Percentiles rank a stretch among this genome's conserved stretches.
Conservation (phyloP, 176 grass and related monocot species). For the Oryza australiensis region DNA sequence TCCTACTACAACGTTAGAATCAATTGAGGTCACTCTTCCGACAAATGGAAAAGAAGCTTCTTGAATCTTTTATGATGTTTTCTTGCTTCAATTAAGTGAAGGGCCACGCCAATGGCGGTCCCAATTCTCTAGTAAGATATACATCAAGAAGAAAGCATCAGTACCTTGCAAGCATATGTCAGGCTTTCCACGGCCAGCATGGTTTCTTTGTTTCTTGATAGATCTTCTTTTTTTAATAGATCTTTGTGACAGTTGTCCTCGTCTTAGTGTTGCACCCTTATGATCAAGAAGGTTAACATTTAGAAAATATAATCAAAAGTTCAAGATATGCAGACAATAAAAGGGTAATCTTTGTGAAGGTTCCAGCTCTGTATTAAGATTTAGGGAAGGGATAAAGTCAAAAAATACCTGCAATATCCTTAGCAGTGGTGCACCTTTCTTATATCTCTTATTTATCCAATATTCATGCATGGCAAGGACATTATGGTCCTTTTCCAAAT, state of each 20-base stretch:
- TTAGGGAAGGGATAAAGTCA: not conserved
- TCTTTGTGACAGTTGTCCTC: constrained; percentile 52
- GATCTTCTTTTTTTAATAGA: constrained; percentile 78
- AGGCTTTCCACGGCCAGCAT: constrained; percentile 55
- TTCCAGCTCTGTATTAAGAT: not conserved
- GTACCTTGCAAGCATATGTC: constrained; percentile 63
- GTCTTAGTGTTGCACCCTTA: constrained; percentile 50
- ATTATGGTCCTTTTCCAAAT: constrained; percentile 53
- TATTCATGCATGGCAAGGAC: constrained; percentile 57
- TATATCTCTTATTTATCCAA: constrained; percentile 70
- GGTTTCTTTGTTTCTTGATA: constrained; percentile 75
- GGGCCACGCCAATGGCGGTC: not conserved
- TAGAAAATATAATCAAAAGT: constrained; percentile 21
- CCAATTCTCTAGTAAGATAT: not conserved
- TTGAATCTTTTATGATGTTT: not conserved
- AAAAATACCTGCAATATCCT: constrained; percentile 82
- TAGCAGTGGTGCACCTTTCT: constrained; percentile 55
- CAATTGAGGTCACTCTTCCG: not conserved
- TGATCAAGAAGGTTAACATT: constrained; percentile 3
- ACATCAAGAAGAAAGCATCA: not conserved
- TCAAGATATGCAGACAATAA: not conserved
- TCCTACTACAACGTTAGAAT: not conserved
- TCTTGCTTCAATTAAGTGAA: not conserved
- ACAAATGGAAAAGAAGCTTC: not conserved
- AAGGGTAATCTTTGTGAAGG: not conserved